Conservation (phyloP, 2,329 filamentous ascomycete species). For the Albophoma yamanashiensis region DNA sequence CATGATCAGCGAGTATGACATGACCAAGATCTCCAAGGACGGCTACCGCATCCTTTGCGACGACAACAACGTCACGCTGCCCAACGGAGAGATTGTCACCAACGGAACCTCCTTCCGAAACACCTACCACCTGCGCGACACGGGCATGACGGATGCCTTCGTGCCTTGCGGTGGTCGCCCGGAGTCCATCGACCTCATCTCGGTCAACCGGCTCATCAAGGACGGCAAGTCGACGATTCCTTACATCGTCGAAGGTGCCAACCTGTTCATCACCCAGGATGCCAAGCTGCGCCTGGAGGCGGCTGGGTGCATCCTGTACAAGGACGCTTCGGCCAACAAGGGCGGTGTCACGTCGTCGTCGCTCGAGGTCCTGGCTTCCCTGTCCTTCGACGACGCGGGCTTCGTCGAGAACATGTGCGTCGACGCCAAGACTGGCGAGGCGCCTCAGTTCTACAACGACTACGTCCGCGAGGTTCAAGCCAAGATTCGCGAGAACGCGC, state of each 20-base stretch:
- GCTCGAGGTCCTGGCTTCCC: constrained; percentile 84
- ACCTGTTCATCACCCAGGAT: constrained; percentile 97
- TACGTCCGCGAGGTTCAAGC: constrained; percentile 90
- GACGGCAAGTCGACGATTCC: constrained; percentile 81
- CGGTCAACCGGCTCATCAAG: constrained; percentile 77
- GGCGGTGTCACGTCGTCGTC: constrained; percentile 96
- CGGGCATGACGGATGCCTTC: constrained; percentile 71
- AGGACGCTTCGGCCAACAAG: constrained; percentile 98
- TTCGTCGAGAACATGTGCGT: constrained; percentile 95
- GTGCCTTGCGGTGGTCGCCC: constrained; percentile 94
- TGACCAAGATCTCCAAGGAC: constrained; percentile 71
- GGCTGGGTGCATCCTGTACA: constrained; percentile 91
- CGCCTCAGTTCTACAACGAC: constrained; percentile 81
- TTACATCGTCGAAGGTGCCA: constrained; percentile 96
- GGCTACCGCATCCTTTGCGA: constrained; percentile 92
- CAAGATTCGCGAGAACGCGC: constrained; percentile 83
- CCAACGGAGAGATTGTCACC: constrained; percentile 72
- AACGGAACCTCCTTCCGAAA: constrained; percentile 97
- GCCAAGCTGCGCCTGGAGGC: constrained; percentile 91
- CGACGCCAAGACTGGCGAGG: constrained; percentile 51
- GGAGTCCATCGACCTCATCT: constrained; percentile 89
- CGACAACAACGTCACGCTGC: constrained; percentile 79
- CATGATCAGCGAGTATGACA: constrained; percentile 85
- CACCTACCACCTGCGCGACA: constrained; percentile 83
- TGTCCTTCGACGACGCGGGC: constrained; percentile 83